phyloP scores from a whole-genome alignment of 2,329 filamentous ascomycete species.

The Aspergillus hiratsukae region DNA sequence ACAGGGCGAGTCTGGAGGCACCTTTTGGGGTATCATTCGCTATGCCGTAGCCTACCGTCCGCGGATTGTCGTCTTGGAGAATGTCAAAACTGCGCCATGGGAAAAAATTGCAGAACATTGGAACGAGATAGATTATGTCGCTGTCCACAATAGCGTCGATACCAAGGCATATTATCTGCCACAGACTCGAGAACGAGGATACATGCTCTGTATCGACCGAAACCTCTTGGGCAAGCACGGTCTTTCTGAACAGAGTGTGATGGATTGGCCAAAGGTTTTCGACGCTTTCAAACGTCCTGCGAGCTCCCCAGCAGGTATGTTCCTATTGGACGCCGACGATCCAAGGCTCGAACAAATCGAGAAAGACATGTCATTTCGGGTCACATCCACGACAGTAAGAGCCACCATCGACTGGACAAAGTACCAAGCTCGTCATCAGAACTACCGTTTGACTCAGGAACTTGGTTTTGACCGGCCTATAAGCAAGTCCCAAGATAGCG shows the following conservation, averaged over 20 bases:
- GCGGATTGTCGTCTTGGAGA: constrained; percentile 66
- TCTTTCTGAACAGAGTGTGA: constrained; percentile 21
- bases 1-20: constrained; percentile 61
- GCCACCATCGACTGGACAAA: constrained; percentile 26
- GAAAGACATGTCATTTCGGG: constrained; percentile 41
- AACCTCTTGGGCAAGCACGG: constrained; percentile 17
- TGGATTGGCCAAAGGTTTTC: constrained; percentile 43
- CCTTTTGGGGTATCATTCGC: constrained; percentile 57
- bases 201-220: constrained; percentile 54
- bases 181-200: constrained; percentile 61
- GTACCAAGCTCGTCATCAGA: constrained; percentile 58
- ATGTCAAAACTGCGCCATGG: constrained; percentile 63
- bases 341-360: constrained; percentile 49
- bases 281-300: constrained; percentile 49
- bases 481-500: constrained; percentile 56
- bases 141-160: constrained; percentile 51
- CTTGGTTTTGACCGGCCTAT: constrained; percentile 56
- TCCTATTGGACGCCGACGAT: constrained; percentile 56
- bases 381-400: constrained; percentile 17
- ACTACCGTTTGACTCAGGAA: constrained; percentile 46
- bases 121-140: constrained; percentile 53
- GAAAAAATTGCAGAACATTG: constrained; percentile 44
- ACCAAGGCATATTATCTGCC: constrained; percentile 71
- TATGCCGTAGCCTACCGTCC: constrained; percentile 57
- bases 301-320: constrained; percentile 59